These are phyloP conservation scores for Yamadazyma takamatsuzukensis DNA, from an alignment of 805 yeast genomes.

Conservation along the genomic window DNA sequence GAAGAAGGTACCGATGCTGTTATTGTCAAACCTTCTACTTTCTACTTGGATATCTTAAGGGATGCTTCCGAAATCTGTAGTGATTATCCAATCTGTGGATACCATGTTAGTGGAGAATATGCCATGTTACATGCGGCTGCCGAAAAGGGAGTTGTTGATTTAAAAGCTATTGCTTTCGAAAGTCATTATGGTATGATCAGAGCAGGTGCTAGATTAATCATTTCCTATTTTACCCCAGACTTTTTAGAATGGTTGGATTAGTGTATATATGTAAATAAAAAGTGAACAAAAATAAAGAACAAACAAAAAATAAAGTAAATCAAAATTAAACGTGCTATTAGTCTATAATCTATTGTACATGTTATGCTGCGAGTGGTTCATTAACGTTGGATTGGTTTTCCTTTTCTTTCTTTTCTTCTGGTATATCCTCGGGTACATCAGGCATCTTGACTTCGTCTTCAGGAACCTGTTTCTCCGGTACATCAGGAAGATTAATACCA, in stretches of 20 bases:
- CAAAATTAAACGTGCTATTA: background rate
- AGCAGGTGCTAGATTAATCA: constrained; percentile 92
- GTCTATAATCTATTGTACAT: constrained; percentile 1
- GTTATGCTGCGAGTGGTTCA: constrained; percentile 2
- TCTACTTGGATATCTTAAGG: constrained; percentile 84
- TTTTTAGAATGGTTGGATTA: constrained; percentile 80
- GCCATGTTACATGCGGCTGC: constrained; percentile 99
- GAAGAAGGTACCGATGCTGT: constrained; percentile 94
- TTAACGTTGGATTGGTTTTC: background rate
- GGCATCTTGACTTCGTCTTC: constrained; percentile 9
- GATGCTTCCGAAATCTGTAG: constrained; percentile 81
- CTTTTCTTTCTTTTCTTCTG: constrained; percentile 2
- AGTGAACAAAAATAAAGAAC: too few relatives aligned
- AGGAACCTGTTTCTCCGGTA: background rate
- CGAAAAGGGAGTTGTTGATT: constrained; percentile 86
- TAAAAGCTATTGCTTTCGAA: constrained; percentile 80
- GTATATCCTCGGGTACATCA: constrained; percentile 8
- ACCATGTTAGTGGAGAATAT: constrained; percentile 95
- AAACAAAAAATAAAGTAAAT: too few relatives aligned
- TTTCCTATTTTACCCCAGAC: constrained; percentile 93
- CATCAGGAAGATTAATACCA: constrained; percentile 10
- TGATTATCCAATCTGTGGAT: constrained; percentile 88
- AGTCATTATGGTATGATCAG: constrained; percentile 86
- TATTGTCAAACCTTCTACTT: constrained; percentile 94
- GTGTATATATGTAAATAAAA: constrained; percentile 3